These are phyloP conservation scores for Nothophoma quercina DNA, from an alignment of 2,329 filamentous ascomycete genomes.

Conservation along the genomic window DNA sequence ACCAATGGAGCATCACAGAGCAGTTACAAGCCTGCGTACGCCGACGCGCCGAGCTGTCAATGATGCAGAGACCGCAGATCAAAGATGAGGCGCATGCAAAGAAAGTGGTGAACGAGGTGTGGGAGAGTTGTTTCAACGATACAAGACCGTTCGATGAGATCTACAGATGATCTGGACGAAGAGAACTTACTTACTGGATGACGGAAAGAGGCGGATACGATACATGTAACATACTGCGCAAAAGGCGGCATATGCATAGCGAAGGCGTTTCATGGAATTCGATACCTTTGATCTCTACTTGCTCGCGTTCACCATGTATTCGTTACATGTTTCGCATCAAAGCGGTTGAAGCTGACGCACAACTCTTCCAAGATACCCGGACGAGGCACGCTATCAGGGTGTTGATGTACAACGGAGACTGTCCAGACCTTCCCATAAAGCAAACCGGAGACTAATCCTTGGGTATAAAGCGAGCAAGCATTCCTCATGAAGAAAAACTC, in stretches of 20 bases:
- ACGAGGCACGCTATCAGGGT: too few relatives aligned
- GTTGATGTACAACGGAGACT: too few relatives aligned
- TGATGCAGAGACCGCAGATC: constrained; percentile 79
- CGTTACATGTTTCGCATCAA: too few relatives aligned
- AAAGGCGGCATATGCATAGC: constrained; percentile 18
- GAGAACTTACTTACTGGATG: not conserved
- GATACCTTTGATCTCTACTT: too few relatives aligned
- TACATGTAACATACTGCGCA: constrained; percentile 14
- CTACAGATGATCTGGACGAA: constrained; percentile 67
- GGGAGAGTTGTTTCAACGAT: constrained; percentile 95
- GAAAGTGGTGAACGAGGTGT: constrained; percentile 95
- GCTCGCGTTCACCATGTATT: too few relatives aligned
- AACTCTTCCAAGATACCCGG: too few relatives aligned
- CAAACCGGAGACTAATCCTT: too few relatives aligned
- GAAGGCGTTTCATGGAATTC: constrained; percentile 11
- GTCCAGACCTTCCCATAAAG: too few relatives aligned
- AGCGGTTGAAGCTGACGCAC: too few relatives aligned
- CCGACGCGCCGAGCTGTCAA: constrained; percentile 77
- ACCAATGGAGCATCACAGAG: constrained; percentile 87
- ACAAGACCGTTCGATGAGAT: constrained; percentile 97
- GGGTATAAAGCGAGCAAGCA: too few relatives aligned
- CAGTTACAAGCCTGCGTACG: constrained; percentile 95
- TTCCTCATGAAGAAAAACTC: too few relatives aligned
- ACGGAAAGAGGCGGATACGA: not conserved
- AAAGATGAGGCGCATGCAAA: constrained; percentile 86